Conservation (phyloP, 1,139 yeast species). For the Debaryomyces robertsiae region DNA sequence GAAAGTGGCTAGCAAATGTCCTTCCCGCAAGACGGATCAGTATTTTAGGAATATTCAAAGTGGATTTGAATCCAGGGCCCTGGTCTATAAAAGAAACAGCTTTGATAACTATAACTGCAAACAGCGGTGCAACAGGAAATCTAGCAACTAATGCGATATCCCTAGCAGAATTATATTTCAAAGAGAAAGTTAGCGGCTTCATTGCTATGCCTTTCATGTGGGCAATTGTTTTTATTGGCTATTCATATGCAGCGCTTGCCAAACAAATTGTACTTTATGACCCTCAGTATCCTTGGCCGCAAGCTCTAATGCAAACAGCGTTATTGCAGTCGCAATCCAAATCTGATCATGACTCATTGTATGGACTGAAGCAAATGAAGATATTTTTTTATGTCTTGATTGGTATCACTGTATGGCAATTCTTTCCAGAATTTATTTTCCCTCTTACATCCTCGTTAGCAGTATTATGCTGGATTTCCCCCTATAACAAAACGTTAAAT, state of each 20-base stretch:
- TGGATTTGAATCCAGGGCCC: slow-evolving; percentile 47
- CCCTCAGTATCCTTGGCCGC: slow-evolving; percentile 48
- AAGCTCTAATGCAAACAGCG: slow-evolving; percentile 50
- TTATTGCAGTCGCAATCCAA: slow-evolving; percentile 38
- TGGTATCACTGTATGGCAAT: slow-evolving; percentile 42
- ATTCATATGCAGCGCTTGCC: slow-evolving; percentile 50
- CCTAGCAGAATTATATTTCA: slow-evolving; percentile 42
- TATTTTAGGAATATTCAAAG: slow-evolving; percentile 17
- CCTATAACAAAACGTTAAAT: slow-evolving; percentile 35
- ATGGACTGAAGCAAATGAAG: slow-evolving; percentile 33
- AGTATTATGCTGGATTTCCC: slow-evolving; percentile 47
- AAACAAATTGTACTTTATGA: slow-evolving; percentile 45
- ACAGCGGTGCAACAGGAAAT: slow-evolving; percentile 51
- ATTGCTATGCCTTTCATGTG: slow-evolving; percentile 46
- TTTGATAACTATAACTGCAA: slow-evolving; percentile 46
- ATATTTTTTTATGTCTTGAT: slow-evolving; percentile 33
- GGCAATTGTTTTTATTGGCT: slow-evolving; percentile 50
- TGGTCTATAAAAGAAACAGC: slow-evolving; percentile 51
- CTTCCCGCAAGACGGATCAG: slow-evolving; percentile 31
- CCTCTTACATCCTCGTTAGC: slow-evolving; percentile 47
- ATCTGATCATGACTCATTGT: slow-evolving; percentile 20
- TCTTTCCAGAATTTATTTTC: slow-evolving; percentile 45
- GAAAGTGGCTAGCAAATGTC: slow-evolving; percentile 38
- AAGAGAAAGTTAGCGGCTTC: slow-evolving; percentile 29
- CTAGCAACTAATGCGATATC: slow-evolving; percentile 45